Base-by-base conservation (phyloP, 1,284 basidiomycete species). In the Ceratobasidium sp. region DNA sequence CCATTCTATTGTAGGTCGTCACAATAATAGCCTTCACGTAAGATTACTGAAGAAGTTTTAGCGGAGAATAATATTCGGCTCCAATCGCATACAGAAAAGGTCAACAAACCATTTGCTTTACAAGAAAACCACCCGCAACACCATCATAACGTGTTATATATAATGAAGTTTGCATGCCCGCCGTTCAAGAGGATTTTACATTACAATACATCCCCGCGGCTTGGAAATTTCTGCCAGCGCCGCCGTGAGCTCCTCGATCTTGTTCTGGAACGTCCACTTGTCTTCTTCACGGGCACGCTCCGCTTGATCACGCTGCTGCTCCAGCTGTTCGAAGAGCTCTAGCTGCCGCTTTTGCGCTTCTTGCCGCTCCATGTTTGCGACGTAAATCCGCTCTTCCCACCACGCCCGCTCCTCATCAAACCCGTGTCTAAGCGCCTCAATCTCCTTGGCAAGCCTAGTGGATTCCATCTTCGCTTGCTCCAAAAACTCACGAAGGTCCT, bases 351-450 rank as follows among this genome's bases (percentile, higher is more conserved):
- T 60, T 61, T 28, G 42, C 7, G 56, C 51, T 26, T n/a, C 56
- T 35, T 49, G 17, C 5, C 53, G 17, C 45, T 58, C 51, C 26
- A 37, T 1, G 39, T 26, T 23, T 13, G 69, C 69, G 8, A 2
- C n/a, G 4, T 10, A 20, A 0, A 73, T 31, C 17, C 56, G 56
- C 3, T 35, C 31, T 23, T 60, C 54, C 69, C 69, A 73, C 26
- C 28, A 13, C 6, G 28, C 26, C 3, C 69, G 69, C 28, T 73
- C 69, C 28, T 60, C 69, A 7, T 60, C 56, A 51, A 61, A 61
- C 10, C 69, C 69, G 3, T 45, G 20, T 31, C 42, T 60, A 17
- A 73, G 56, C 20, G 56, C 11, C 23, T 61, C 53, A 26, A 73
- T 73, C 42, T 61, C 56, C 31, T 61, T 45, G 26, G 69, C 54